Evolutionary conservation across 2,329 filamentous ascomycete genomes (phyloP), one percentile per base, ranked within the genome.

Genomic region (Biscogniauxia sp.): DNA sequence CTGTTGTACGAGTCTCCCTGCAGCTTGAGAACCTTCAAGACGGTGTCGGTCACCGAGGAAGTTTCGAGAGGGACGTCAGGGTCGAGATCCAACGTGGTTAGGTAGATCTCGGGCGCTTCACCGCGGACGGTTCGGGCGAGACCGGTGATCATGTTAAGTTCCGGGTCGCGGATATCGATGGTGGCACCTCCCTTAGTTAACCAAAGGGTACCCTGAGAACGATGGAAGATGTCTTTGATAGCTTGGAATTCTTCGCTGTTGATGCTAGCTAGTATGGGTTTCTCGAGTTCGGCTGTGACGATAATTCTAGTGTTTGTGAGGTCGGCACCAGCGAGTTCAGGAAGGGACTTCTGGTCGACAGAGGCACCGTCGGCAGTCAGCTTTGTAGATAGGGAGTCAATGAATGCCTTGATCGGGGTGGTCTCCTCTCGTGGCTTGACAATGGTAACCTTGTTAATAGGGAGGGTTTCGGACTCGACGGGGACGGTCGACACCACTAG

Each of bases 1-100:
- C 54, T 56, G 51, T 71, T 71, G 20, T 62, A 60, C 6, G 64
- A 57, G 51, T 70, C 67, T n/a, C 64, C 65, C 55, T 70, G 66
- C n/a, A 70, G 58, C 26, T 57, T 60, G 26, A 70, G 64, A 4
- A 66, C 56, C 54, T 69, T 63, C 25, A 77, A 60, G 37, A 79
- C 72, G 9, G 77, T 71, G 9, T 70, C 69, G 0, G 72, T 73
- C 1, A 70, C 73, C 5, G 69, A 70, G 11, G 65, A 62, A 17
- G 67, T 60, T 13, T 72, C 65, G 15, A 76, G 69, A 17, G 67
- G 55, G 7, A 75, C 74, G 8, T 68, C 63, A 3, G 75, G 75
- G 37, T 82, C 78, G 1, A 83, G 69, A 54, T 82, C 80, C 0
- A 83, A 70, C 1, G 77, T 80, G 0, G 78, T 77, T 17, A 79